These are phyloP conservation scores for Deinandra increscens DNA, from an alignment of 129 eudicot species.

Conservation along the genomic window DNA sequence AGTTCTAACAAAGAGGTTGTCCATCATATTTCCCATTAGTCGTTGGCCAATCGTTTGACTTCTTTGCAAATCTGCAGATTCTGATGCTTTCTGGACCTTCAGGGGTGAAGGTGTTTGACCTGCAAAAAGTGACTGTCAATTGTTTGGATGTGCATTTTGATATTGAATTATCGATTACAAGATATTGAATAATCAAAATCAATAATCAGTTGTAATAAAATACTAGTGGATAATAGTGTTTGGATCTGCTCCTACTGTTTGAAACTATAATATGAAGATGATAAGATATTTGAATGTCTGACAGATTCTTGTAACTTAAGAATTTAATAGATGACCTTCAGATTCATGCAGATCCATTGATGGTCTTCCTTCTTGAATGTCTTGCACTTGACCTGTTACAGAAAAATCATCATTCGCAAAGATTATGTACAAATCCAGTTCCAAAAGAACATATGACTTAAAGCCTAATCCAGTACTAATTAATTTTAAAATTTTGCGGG, in stretches of 20 bases:
- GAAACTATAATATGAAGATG: background rate
- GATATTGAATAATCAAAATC: background rate
- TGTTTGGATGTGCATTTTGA: background rate
- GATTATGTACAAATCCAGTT: background rate
- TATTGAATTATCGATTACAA: background rate
- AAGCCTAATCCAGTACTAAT: background rate
- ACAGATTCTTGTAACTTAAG: background rate
- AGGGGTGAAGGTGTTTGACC: conserved; percentile 67
- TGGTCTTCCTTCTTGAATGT: conserved; percentile 41
- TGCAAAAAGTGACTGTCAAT: conserved; percentile 31
- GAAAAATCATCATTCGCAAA: conserved; percentile 12
- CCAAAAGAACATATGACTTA: background rate
- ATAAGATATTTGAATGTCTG: background rate
- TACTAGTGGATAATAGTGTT: background rate
- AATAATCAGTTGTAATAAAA: background rate
- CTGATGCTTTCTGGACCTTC: conserved; percentile 48
- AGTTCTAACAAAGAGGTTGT: conserved; percentile 68
- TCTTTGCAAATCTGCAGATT: conserved; percentile 55
- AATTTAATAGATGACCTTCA: conserved; percentile 48
- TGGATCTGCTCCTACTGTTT: background rate
- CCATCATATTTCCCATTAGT: conserved; percentile 95
- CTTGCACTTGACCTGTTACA: conserved; percentile 39
- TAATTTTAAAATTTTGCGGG: background rate
- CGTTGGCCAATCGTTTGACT: conserved; percentile 88
- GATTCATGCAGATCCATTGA: conserved; percentile 46